These are phyloP conservation scores for Geotrichum reessii DNA, from an alignment of 1,139 yeast species.

Conservation along the genomic window DNA sequence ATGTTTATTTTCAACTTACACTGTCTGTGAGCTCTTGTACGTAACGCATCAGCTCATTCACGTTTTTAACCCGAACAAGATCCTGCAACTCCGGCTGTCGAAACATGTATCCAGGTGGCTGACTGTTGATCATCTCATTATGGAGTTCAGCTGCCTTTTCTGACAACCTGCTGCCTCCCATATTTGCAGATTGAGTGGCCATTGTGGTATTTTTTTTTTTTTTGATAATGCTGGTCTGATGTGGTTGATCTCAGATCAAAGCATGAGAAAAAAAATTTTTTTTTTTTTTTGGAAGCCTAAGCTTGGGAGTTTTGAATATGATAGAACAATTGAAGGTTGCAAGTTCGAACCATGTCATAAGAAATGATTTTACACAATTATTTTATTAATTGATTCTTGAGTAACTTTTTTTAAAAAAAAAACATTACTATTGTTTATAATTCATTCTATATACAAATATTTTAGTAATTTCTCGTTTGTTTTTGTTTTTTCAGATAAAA, in stretches of 20 bases:
- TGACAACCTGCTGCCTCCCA: conserved; percentile 18
- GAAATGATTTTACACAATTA: background rate
- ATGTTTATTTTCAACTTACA: no score
- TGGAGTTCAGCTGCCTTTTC: conserved; percentile 55
- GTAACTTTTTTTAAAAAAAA: no score
- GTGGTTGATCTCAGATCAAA: background rate
- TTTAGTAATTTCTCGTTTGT: no score
- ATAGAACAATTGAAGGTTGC: background rate
- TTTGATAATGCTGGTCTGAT: background rate
- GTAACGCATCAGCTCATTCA: background rate
- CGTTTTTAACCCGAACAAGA: background rate
- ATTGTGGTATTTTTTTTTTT: background rate
- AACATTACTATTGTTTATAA: no score
- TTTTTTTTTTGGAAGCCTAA: background rate
- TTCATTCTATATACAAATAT: no score
- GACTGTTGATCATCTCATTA: conserved; percentile 46
- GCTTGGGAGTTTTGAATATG: background rate
- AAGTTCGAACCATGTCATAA: background rate
- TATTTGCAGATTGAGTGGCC: background rate
- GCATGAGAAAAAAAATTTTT: background rate
- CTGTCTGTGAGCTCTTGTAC: conserved; percentile 11
- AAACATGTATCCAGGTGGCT: conserved; percentile 44
- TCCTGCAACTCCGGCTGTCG: conserved; percentile 25
- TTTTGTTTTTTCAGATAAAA: no score
- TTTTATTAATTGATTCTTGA: no score